Base-by-base conservation (phyloP, 768 basidiomycete species). In the Panaeolus papilionaceus region DNA sequence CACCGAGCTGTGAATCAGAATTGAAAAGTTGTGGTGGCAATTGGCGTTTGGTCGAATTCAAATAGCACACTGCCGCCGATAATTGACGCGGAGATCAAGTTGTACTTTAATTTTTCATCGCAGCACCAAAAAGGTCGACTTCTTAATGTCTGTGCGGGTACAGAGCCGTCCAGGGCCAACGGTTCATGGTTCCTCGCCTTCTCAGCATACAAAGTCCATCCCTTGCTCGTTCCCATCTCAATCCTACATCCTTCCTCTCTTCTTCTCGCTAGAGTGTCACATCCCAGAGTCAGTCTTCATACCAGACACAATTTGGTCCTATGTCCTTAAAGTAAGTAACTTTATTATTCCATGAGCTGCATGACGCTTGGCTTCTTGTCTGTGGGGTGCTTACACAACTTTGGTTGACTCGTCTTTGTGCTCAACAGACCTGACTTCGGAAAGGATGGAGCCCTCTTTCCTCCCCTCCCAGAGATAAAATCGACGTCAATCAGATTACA, bases 401-500 rank as follows among this genome's bases (percentile, higher is more conserved):
- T 38, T 37, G 33, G 11, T 44, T 40, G 23, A 58, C 49, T 28
- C 40, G 26, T 0, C 45, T 63, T 44, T 18, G 14, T 16, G 16
- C 42, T 58, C 37, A 33, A 33, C 66, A 83, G 83, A 65, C 81
- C 82, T n/a, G 81, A 83, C 72, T 83, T 84, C 68, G 83, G 83
- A 7, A 75, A 75, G 33, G 74, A 79, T 64, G 74, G 73, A 80
- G 82, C 8, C 71, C 75, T 69, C 75, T 89, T 76, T 80, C 93
- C 92, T 0, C 76, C 83, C 4, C 83, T 94, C 1, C 92, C 93
- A 0, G 70, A 78, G 58, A 90, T 94, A 68, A 66, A 75, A 14
- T 77, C 82, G 10, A 74, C 79, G 0, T 77, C 76, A 1, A 84
- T 91, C 64, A 77, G 79, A 47, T 75, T 74, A 42, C 87, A 86